These are phyloP conservation scores for Halophytophthora batemanensis DNA, from an alignment of 352 stramenopile genomes.

Conservation along the genomic window DNA sequence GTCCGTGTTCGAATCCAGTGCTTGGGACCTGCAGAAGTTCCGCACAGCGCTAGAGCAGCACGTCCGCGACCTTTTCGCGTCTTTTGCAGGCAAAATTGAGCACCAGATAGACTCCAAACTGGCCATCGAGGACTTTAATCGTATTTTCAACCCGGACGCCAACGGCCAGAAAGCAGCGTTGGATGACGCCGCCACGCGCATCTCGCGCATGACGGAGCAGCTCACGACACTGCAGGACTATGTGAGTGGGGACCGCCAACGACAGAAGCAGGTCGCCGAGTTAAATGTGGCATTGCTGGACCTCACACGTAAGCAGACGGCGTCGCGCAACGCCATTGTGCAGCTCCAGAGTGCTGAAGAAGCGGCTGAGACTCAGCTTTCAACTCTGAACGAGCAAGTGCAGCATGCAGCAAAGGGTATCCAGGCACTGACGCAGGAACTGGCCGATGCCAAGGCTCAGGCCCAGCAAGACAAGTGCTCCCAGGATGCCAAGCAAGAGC, in stretches of 20 bases:
- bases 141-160: slow-evolving; percentile 56
- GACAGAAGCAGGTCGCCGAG: slow-evolving; percentile 46
- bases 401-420: slow-evolving; percentile 20
- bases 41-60: slow-evolving; percentile 50
- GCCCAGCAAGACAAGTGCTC: slow-evolving; percentile 17
- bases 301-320: slow-evolving; percentile 47
- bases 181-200: slow-evolving; percentile 37
- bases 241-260: slow-evolving; percentile 38
- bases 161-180: slow-evolving; percentile 47
- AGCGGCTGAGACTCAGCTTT: slow-evolving; percentile 22
- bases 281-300: slow-evolving; percentile 47
- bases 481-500: slow-evolving; percentile 16
- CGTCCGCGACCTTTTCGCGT: slow-evolving; percentile 54
- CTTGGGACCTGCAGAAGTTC: slow-evolving; percentile 54
- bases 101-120: slow-evolving; percentile 46
- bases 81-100: slow-evolving; percentile 57
- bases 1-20: slow-evolving; percentile 51
- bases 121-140: slow-evolving; percentile 59
- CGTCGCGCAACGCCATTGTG: slow-evolving; percentile 34
- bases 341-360: slow-evolving; percentile 38
- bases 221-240: slow-evolving; percentile 44
- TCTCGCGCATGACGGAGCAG: slow-evolving; percentile 56
- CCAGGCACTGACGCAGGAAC: slow-evolving; percentile 12
- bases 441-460: slow-evolving; percentile 17
- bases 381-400: slow-evolving; percentile 16